These are phyloP conservation scores for Diaporthe batatas DNA, from an alignment of 2,329 filamentous ascomycete species.

Conservation along the genomic window DNA sequence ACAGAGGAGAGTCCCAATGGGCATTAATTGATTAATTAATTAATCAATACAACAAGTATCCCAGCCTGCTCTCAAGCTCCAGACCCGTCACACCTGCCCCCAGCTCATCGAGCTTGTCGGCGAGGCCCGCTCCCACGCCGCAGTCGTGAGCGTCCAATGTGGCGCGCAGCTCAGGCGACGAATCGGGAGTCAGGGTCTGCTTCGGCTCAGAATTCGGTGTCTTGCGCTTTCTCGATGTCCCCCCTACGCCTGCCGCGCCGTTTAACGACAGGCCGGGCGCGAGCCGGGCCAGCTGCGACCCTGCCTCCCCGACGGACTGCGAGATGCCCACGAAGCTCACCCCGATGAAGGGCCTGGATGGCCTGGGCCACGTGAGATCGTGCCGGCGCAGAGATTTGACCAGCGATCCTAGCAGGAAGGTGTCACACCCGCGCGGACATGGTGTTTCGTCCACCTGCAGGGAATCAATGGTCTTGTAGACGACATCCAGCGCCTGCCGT, in stretches of 20 bases:
- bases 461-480: conserved; percentile 46
- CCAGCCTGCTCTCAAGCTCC: conserved; percentile 48
- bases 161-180: conserved; percentile 44
- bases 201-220: conserved; percentile 37
- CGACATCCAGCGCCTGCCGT: conserved; percentile 42
- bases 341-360: conserved; percentile 45
- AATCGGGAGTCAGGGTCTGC: conserved; percentile 43
- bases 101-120: conserved; percentile 41
- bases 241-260: not conserved
- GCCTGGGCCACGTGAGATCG: conserved; percentile 48
- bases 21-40: conserved; percentile 4
- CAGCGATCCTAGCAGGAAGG: conserved; percentile 49
- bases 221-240: conserved; percentile 37
- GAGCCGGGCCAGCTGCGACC: conserved; percentile 37
- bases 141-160: conserved; percentile 42
- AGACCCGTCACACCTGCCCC: conserved; percentile 46
- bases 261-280: conserved; percentile 30
- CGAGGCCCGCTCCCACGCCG: conserved; percentile 43
- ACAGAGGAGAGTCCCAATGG: not conserved
- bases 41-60: conserved; percentile 47
- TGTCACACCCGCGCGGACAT: conserved; percentile 47
- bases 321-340: conserved; percentile 47
- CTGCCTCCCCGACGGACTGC: conserved; percentile 44
- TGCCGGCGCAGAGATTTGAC: conserved; percentile 48
- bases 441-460: conserved; percentile 42